Conservation (phyloP, 768 basidiomycete species). For the Boletus insuetus region DNA sequence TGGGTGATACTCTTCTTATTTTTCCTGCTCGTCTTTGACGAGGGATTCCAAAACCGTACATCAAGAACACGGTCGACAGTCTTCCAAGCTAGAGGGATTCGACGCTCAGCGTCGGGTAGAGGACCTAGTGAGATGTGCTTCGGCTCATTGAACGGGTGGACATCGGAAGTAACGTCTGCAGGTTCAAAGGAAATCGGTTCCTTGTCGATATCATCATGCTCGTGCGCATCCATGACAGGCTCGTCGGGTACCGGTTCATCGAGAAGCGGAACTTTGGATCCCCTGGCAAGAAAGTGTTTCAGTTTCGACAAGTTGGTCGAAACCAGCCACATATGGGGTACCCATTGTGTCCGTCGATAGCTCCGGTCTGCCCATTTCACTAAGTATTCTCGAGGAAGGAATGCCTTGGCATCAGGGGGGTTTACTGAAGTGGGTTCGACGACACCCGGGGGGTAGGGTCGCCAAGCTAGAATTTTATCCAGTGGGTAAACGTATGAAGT, state of each 20-base stretch:
- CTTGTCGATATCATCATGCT: conserved; percentile 17
- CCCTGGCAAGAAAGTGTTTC: conserved; percentile 70
- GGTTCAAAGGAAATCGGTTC: conserved; percentile 40
- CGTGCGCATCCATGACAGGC: conserved; percentile 28
- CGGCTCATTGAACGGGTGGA: conserved; percentile 29
- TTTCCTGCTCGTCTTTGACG: conserved; percentile 10
- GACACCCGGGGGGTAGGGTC: conserved; percentile 70
- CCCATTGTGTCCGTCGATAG: conserved; percentile 82
- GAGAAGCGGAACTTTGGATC: conserved; percentile 67
- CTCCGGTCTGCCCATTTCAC: conserved; percentile 85
- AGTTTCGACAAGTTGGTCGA: conserved; percentile 64
- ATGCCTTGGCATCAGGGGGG: conserved; percentile 50
- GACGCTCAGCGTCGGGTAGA: conserved; percentile 64
- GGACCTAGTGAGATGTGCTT: conserved; percentile 35
- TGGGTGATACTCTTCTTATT: conserved; percentile 19
- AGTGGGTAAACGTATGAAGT: conserved; percentile 63
- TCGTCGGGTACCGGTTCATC: conserved; percentile 39
- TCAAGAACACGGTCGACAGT: conserved; percentile 92
- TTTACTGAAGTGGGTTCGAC: conserved; percentile 47
- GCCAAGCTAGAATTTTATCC: conserved; percentile 91
- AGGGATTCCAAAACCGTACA: conserved; percentile 60
- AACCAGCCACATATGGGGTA: conserved; percentile 88
- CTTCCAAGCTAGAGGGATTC: conserved; percentile 80
- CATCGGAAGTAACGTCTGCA: conserved; percentile 35
- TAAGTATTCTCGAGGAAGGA: conserved; percentile 86